Conservation (phyloP, 495 filamentous ascomycete genomes). For the Sporormia fimetaria region DNA sequence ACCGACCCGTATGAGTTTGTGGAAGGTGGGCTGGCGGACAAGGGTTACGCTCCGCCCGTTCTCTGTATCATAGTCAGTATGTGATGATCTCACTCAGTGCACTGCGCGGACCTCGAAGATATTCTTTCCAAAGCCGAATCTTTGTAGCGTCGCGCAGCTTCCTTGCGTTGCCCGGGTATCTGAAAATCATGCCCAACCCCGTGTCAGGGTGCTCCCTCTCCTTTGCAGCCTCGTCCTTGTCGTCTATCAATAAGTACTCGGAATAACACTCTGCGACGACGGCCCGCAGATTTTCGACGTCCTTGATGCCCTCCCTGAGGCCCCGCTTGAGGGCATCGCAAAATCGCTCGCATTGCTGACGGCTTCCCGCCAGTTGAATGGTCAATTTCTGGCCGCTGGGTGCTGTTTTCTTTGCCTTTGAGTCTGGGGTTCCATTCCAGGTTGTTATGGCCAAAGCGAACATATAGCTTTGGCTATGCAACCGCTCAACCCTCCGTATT, state of each 20-base stretch:
- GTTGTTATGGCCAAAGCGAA: constrained; percentile 91
- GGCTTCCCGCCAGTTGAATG: constrained; percentile 76
- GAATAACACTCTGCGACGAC: constrained; percentile 81
- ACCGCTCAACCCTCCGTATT: constrained; percentile 78
- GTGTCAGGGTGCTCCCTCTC: constrained; percentile 60
- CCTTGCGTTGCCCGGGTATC: constrained; percentile 90
- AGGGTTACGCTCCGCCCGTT: constrained; percentile 90
- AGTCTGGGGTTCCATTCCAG: constrained; percentile 65
- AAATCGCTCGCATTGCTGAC: constrained; percentile 84
- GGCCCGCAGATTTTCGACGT: constrained; percentile 66
- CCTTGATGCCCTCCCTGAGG: constrained; percentile 69
- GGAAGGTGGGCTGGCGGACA: constrained; percentile 90
- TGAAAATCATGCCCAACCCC: constrained; percentile 83
- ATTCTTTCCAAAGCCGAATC: constrained; percentile 95
- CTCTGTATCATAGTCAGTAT: constrained; percentile 39
- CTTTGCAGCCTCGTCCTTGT: constrained; percentile 13
- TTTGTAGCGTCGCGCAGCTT: constrained; percentile 92
- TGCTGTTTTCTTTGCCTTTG: constrained; percentile 40
- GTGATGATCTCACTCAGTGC: not conserved
- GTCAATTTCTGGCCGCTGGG: constrained; percentile 65
- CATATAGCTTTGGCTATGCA: constrained; percentile 81
- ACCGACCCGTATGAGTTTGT: constrained; percentile 91
- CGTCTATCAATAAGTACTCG: constrained; percentile 67
- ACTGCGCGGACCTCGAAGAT: constrained; percentile 49
- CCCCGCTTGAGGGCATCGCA: constrained; percentile 91